Evolutionary conservation across 371 early-diverging fungal species (phyloP).

Genomic region (Chytridiales sp.): DNA sequence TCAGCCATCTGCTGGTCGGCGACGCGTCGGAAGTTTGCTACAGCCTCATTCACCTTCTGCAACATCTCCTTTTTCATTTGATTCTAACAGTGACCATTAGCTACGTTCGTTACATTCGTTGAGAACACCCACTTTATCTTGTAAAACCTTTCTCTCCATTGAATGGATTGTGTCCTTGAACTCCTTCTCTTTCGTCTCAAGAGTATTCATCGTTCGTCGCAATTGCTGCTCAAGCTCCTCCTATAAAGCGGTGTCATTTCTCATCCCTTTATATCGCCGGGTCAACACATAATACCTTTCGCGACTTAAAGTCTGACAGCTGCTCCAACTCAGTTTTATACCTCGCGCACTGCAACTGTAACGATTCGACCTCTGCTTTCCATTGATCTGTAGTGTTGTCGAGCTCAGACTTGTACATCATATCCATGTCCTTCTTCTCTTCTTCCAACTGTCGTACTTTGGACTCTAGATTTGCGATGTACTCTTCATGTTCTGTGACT

Average conservation of each 20-base stretch:
- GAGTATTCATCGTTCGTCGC: slow-evolving; percentile 25
- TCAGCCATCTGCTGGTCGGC: slow-evolving; percentile 63
- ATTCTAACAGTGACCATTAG: slow-evolving; percentile 26
- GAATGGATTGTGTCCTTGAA: slow-evolving; percentile 49
- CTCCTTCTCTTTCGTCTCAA: slow-evolving; percentile 47
- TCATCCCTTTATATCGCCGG: neutral
- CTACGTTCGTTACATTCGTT: neutral
- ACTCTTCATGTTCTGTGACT: slow-evolving; percentile 55
- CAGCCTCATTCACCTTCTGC: slow-evolving; percentile 56
- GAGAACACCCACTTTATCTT: slow-evolving; percentile 47
- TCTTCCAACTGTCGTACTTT: slow-evolving; percentile 40
- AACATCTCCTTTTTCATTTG: slow-evolving; percentile 57
- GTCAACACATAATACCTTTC: slow-evolving; percentile 32
- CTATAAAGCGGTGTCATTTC: slow-evolving; percentile 9
- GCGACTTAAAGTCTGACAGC: slow-evolving; percentile 41
- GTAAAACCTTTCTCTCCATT: slow-evolving; percentile 54
- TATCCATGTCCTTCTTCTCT: slow-evolving; percentile 41
- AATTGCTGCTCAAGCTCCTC: slow-evolving; percentile 45
- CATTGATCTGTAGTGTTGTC: slow-evolving; percentile 25
- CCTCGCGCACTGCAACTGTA: slow-evolving; percentile 35
- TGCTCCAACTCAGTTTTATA: slow-evolving; percentile 48
- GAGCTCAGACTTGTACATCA: slow-evolving; percentile 28
- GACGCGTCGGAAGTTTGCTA: slow-evolving; percentile 50
- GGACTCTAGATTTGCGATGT: slow-evolving; percentile 40
- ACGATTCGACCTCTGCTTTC: slow-evolving; percentile 37